These are phyloP conservation scores for Jamesozyma lodderae DNA, from an alignment of 805 yeast species.

Conservation along the genomic window DNA sequence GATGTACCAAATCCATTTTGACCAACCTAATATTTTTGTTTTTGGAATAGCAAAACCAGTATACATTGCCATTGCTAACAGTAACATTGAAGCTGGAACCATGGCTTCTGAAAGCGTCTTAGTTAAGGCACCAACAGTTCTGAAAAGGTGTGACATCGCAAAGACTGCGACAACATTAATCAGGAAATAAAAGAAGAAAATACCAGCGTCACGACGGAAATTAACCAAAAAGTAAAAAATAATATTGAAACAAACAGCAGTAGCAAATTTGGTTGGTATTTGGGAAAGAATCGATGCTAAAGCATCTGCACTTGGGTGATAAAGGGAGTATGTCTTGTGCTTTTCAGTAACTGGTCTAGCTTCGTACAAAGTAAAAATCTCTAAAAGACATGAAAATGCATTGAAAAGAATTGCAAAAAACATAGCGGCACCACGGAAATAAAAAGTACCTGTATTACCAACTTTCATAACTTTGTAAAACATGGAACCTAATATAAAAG, in stretches of 20 bases:
- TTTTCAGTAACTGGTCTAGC: slow-evolving; percentile 51
- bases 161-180: slow-evolving; percentile 37
- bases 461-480: slow-evolving; percentile 11
- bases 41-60: slow-evolving; percentile 39
- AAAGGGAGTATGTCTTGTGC: slow-evolving; percentile 48
- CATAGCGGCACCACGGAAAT: slow-evolving; percentile 48
- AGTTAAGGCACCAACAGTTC: slow-evolving; percentile 35
- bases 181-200: slow-evolving; percentile 45
- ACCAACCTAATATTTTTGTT: slow-evolving; percentile 38
- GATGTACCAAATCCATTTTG: slow-evolving; percentile 38
- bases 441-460: slow-evolving; percentile 36
- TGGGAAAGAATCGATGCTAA: slow-evolving; percentile 53
- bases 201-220: slow-evolving; percentile 44
- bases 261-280: slow-evolving; percentile 40
- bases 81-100: slow-evolving; percentile 37
- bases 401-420: slow-evolving; percentile 56
- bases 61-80: slow-evolving; percentile 32
- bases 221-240: slow-evolving; percentile 46
- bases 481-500: slow-evolving; percentile 40
- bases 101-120: slow-evolving; percentile 34
- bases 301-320: slow-evolving; percentile 58
- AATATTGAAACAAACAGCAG: slow-evolving; percentile 40
- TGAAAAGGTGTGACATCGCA: slow-evolving; percentile 46
- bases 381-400: slow-evolving; percentile 52
- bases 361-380: slow-evolving; percentile 43